phyloP scores from a whole-genome alignment of 129 eudicot genomes.

The Kitagawia praeruptora region DNA sequence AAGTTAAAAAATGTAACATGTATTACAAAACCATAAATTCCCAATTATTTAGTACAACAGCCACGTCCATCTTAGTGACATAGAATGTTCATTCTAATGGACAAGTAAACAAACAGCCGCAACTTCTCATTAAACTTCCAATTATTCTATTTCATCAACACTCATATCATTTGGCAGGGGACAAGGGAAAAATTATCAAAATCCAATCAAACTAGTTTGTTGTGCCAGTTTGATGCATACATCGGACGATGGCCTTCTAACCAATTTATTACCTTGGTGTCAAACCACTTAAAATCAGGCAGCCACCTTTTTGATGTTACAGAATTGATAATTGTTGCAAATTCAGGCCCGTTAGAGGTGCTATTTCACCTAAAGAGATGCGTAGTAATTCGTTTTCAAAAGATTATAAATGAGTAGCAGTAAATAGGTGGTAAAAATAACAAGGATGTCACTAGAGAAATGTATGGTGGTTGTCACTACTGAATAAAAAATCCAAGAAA shows the following conservation, averaged over 20 bases:
- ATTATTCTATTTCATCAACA: neutral
- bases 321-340: slow-evolving; percentile 82
- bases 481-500: neutral
- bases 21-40: too few relatives aligned
- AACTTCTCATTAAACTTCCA: neutral
- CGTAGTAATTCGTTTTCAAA: neutral
- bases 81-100: slow-evolving; percentile 8
- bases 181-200: slow-evolving; percentile 4
- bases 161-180: neutral
- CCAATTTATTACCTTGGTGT: slow-evolving; percentile 29
- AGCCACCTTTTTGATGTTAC: slow-evolving; percentile 88
- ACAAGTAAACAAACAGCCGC: slow-evolving; percentile 1
- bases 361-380: neutral
- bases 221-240: slow-evolving; percentile 11
- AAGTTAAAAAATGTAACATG: too few relatives aligned
- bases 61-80: neutral
- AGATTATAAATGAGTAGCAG: neutral
- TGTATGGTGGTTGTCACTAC: slow-evolving; percentile 1
- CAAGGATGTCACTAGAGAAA: neutral
- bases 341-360: slow-evolving; percentile 36
- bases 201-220: slow-evolving; percentile 16
- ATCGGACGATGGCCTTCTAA: slow-evolving; percentile 19
- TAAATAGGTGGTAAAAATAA: neutral
- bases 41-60: too few relatives aligned
- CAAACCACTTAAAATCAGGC: slow-evolving; percentile 42